Evolutionary conservation across 169 alveolate genomes (phyloP).

Genomic region (Cryptosporidium ryanae): DNA sequence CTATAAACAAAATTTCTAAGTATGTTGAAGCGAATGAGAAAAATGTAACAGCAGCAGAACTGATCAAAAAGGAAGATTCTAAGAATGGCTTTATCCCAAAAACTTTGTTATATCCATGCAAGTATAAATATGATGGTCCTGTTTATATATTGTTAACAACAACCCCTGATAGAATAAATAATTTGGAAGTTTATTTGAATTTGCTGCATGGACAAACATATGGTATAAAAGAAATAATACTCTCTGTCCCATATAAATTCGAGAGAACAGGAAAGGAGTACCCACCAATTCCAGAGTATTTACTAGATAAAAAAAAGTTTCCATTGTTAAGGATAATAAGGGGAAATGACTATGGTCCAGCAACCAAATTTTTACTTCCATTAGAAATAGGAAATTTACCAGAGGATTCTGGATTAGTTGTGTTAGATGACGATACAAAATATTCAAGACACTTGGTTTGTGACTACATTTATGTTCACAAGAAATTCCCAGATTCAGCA

Average conservation of each 20-base stretch:
- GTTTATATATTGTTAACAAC: slow-evolving; percentile 71
- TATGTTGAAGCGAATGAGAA: slow-evolving; percentile 72
- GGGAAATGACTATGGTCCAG: slow-evolving; percentile 74
- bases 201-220: slow-evolving; percentile 65
- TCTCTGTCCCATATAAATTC: slow-evolving; percentile 63
- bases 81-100: slow-evolving; percentile 38
- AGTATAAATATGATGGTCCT: slow-evolving; percentile 69
- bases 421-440: slow-evolving; percentile 74
- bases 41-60: slow-evolving; percentile 35
- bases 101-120: slow-evolving; percentile 65
- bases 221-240: slow-evolving; percentile 50
- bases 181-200: slow-evolving; percentile 38
- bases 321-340: slow-evolving; percentile 51
- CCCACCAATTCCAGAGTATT: slow-evolving; percentile 69
- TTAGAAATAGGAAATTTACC: slow-evolving; percentile 46
- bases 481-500: slow-evolving; percentile 71
- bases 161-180: slow-evolving; percentile 59
- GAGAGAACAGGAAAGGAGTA: slow-evolving; percentile 74
- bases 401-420: slow-evolving; percentile 59
- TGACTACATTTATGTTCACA: slow-evolving; percentile 60
- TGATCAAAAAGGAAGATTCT: slow-evolving; percentile 46
- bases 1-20: slow-evolving; percentile 42
- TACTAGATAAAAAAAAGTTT: slow-evolving; percentile 29
- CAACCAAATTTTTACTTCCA: slow-evolving; percentile 68
- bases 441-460: slow-evolving; percentile 72